Evolutionary conservation across 495 filamentous ascomycete genomes (phyloP), one percentile per base, ranked within the genome.

Genomic region (Hypoxylon subgilvum): DNA sequence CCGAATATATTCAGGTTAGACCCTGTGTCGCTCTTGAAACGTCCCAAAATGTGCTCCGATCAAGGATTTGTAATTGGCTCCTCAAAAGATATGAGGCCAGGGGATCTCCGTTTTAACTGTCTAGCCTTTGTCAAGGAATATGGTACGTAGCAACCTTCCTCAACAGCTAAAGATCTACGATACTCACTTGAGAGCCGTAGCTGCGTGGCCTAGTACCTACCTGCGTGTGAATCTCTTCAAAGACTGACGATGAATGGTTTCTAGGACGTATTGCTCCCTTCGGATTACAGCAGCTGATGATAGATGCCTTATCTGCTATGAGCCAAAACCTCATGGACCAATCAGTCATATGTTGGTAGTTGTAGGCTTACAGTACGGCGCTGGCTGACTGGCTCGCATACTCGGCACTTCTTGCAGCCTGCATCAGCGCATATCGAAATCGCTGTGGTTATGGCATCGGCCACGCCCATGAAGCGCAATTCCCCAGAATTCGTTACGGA

Each of bases 1-100:
- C 48, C 46, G 39, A n/a, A 36, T 22, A 43, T 51, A 25, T 31
- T 42, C 30, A 52, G 45, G 18, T 31, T 63, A 27, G 49, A 54
- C 60, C 60, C 53, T 57, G 53, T 13, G 60, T 25, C 17, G 60
- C 42, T 63, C 60, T 63, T 54, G 60, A 63, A 63, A 63, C 60
- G 18, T 38, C 9, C 30, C 49, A 22, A 30, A 34, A 42, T 52
- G n/a, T n/a, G n/a, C 18, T 57, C 42, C 36, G n/a, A 52, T 23
- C 25, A 43, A 14, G n/a, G 42, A 12, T 28, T 18, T 30, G 27
- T 41, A 27, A 63, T 63, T 57, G 59, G 59, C 35, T 42, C 28
- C 47, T 30, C 50, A 22, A 38, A 13, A 52, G 18, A 7, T 53
- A 36, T 10, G 35, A 48, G 41, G 50, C 41, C 27, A 46, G 47